Evolutionary conservation across 169 alveolate species (phyloP).

Genomic region (Theileria orientalis): DNA sequence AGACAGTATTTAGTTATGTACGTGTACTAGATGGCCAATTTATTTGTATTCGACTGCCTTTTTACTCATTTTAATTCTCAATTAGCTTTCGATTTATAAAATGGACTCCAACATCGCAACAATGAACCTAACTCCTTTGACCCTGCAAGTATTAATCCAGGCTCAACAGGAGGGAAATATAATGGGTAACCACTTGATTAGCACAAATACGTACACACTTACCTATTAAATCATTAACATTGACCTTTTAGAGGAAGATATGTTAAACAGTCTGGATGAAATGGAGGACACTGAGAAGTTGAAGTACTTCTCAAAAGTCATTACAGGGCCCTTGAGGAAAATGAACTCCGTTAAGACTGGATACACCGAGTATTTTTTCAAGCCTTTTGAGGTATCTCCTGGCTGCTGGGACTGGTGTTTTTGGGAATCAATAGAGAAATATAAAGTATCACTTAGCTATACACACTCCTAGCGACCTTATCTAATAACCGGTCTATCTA

Average conservation of each 20-base stretch:
- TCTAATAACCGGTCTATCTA: too few relatives aligned
- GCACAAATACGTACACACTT: too few relatives aligned
- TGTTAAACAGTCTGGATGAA: constrained; percentile 30
- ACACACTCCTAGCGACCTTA: neutral
- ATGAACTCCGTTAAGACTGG: constrained; percentile 47
- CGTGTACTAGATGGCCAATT: too few relatives aligned
- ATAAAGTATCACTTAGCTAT: constrained; percentile 29
- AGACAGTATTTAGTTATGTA: too few relatives aligned
- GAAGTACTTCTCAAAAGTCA: constrained; percentile 49
- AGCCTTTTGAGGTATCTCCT: constrained; percentile 55
- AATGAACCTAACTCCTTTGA: constrained; percentile 35
- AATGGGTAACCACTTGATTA: constrained; percentile 10
- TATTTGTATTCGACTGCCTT: too few relatives aligned
- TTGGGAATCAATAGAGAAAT: constrained; percentile 68
- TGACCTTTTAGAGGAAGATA: constrained; percentile 44
- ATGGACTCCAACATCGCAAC: constrained; percentile 36
- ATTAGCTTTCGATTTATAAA: constrained; percentile 37
- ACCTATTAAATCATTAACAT: too few relatives aligned
- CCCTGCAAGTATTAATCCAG: constrained; percentile 51
- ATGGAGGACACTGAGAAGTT: constrained; percentile 46
- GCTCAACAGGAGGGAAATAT: constrained; percentile 28
- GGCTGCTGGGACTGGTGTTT: constrained; percentile 79
- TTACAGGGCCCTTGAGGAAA: constrained; percentile 58
- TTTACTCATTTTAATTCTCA: too few relatives aligned
- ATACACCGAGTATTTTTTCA: constrained; percentile 55